Percentiles rank a stretch among this genome's conserved stretches.
phyloP scores from a whole-genome alignment of 176 grass and related monocot genomes.

The Aegilops longissima region DNA sequence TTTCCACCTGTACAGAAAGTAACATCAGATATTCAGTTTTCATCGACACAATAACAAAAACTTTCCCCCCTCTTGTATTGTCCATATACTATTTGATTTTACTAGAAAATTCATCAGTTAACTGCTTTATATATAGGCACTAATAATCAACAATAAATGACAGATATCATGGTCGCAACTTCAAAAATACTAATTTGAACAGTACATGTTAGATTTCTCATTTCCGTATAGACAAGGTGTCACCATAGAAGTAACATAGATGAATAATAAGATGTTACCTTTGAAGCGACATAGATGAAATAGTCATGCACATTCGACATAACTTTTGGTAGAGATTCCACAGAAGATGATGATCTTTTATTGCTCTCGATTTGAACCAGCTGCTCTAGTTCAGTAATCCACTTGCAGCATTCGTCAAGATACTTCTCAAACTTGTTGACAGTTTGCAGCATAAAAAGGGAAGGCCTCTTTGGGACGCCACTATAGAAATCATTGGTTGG shows the following conservation, averaged over 20 bases:
- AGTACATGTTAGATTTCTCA: not conserved
- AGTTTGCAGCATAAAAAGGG: conserved; percentile 71
- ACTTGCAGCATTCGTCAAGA: conserved; percentile 81
- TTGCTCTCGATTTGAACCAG: conserved; percentile 72
- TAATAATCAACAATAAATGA: not conserved
- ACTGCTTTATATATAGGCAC: conserved; percentile 7
- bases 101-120: not conserved
- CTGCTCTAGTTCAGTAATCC: conserved; percentile 88
- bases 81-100: not conserved
- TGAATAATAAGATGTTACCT: conserved; percentile 67
- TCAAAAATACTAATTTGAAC: not conserved
- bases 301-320: conserved; percentile 96
- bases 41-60: not conserved
- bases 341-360: conserved; percentile 58
- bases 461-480: conserved; percentile 86
- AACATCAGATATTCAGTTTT: not conserved
- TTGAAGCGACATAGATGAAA: conserved; percentile 93
- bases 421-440: conserved; percentile 81
- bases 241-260: conserved; percentile 87
- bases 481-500: conserved; percentile 85
- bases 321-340: conserved; percentile 91
- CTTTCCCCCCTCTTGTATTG: not conserved
- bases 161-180: not conserved
- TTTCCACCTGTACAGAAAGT: conserved; percentile 74
- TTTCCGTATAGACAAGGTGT: not conserved